phyloP scores from a whole-genome alignment of 345 rosid genomes.

The Syzygium oleosum region DNA sequence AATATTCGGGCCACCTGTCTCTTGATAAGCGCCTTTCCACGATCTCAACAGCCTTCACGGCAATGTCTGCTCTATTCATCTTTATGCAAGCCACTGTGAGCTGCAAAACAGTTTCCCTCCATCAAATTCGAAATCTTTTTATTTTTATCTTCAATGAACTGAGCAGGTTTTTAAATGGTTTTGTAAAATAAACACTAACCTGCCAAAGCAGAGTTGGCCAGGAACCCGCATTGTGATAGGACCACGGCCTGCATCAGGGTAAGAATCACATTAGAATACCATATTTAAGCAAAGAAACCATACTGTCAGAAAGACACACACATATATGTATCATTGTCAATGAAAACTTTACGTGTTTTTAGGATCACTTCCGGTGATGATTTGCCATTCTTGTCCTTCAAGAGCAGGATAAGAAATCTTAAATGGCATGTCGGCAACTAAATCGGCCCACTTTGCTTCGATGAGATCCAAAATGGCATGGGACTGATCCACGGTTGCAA shows the following conservation, averaged over 20 bases:
- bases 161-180: background rate
- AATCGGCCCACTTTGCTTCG: constrained; percentile 77
- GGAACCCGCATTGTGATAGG: constrained; percentile 93
- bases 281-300: background rate
- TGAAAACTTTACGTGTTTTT: constrained; percentile 61
- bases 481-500: constrained; percentile 51
- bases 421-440: constrained; percentile 81
- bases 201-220: constrained; percentile 99
- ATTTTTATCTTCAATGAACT: background rate
- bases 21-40: constrained; percentile 29
- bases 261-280: background rate
- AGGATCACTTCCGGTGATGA: constrained; percentile 88
- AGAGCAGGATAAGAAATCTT: constrained; percentile 87
- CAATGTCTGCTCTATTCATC: constrained; percentile 44
- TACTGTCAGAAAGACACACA: background rate
- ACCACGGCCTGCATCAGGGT: constrained; percentile 73
- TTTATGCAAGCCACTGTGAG: constrained; percentile 43
- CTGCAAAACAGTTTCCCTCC: constrained; percentile 15
- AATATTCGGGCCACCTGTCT: constrained; percentile 54
- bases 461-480: constrained; percentile 61
- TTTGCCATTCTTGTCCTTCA: constrained; percentile 82
- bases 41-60: constrained; percentile 28
- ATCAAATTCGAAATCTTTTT: background rate
- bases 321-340: background rate
- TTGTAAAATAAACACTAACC: constrained; percentile 28